Percentiles rank a stretch among this genome's conserved stretches.
Evolutionary conservation across 345 rosid genomes (phyloP).

Genomic region (Erucastrum elatum): DNA sequence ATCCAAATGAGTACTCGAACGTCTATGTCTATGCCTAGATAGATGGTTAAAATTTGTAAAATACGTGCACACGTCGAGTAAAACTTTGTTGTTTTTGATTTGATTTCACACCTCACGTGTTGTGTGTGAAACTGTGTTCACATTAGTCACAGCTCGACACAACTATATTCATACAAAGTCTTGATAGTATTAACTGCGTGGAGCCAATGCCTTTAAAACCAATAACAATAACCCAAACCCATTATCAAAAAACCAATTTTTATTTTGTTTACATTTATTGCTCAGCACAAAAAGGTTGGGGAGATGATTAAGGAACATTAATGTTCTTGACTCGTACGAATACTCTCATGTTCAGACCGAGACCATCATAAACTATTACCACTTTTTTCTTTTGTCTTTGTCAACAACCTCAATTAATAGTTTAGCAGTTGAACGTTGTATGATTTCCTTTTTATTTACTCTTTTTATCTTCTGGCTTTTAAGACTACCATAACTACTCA

Average conservation of each 20-base stretch:
- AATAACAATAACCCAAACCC: constrained; percentile 8
- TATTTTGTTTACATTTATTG: constrained; percentile 24
- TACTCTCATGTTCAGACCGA: constrained; percentile 35
- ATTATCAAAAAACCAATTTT: not conserved
- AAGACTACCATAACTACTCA: constrained; percentile 24
- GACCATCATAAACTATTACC: not conserved
- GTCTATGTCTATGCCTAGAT: too few relatives aligned
- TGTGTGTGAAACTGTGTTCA: constrained; percentile 41
- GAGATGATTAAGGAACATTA: constrained; percentile 29
- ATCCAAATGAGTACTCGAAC: too few relatives aligned
- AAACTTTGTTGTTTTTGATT: not conserved
- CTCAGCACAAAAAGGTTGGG: constrained; percentile 26
- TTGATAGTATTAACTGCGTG: constrained; percentile 25
- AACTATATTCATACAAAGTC: constrained; percentile 43
- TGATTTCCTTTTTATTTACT: constrained; percentile 28
- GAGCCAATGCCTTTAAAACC: constrained; percentile 25
- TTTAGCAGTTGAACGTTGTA: constrained; percentile 58
- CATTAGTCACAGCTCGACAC: constrained; percentile 37
- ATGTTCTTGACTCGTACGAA: constrained; percentile 34
- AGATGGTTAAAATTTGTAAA: not conserved
- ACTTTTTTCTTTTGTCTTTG: not conserved
- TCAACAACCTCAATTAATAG: constrained; percentile 43
- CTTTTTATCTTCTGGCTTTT: constrained; percentile 13
- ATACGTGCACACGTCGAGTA: constrained; percentile 27
- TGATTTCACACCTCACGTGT: constrained; percentile 34